phyloP scores from a whole-genome alignment of 345 rosid genomes.

The Gossypium anomalum region DNA sequence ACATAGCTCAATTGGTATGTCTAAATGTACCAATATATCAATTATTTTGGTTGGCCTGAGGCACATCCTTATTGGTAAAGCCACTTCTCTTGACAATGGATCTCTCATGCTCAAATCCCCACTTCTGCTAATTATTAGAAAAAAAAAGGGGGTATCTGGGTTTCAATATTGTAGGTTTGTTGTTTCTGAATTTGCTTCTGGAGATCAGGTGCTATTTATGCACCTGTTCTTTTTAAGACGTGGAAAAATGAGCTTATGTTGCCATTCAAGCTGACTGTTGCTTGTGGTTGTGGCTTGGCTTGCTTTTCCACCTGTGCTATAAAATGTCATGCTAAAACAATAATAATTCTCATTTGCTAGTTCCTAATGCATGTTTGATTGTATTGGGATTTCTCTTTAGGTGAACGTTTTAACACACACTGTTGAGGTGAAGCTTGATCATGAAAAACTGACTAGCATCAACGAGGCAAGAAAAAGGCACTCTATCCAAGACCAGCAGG shows the following conservation, averaged over 20 bases:
- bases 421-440: slow-evolving; percentile 24
- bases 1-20: background rate
- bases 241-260: background rate
- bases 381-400: slow-evolving; percentile 24
- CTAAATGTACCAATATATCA: background rate
- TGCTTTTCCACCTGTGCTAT: background rate
- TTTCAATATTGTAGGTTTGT: background rate
- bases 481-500: slow-evolving; percentile 49
- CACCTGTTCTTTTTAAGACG: background rate
- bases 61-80: background rate
- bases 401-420: slow-evolving; percentile 58
- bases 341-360: background rate
- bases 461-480: slow-evolving; percentile 41
- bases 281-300: background rate
- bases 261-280: background rate
- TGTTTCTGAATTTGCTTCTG: background rate
- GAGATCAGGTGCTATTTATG: background rate
- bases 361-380: background rate
- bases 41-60: background rate
- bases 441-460: slow-evolving; percentile 16
- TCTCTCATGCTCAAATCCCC: background rate
- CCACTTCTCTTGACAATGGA: background rate
- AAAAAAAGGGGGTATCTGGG: background rate
- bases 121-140: background rate
- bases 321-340: background rate